These are phyloP conservation scores for Hygrophorus pudorinus DNA, from an alignment of 768 basidiomycete species.

Conservation along the genomic window DNA sequence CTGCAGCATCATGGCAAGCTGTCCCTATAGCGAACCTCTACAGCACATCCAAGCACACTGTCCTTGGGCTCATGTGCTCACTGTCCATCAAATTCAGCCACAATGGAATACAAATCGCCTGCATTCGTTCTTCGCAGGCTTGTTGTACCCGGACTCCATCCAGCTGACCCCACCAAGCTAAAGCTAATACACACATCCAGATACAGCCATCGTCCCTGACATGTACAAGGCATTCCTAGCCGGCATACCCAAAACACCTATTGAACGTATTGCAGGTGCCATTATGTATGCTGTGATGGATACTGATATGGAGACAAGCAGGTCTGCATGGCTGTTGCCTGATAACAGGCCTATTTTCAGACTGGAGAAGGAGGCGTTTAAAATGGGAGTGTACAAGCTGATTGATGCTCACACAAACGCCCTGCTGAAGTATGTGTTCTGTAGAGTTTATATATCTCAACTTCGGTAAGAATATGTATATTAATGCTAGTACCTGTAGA, in stretches of 20 bases:
- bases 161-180: background rate
- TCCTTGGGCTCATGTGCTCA: slow-evolving; percentile 44
- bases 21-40: slow-evolving; percentile 38
- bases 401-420: slow-evolving; percentile 34
- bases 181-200: slow-evolving; percentile 14
- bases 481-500: no score
- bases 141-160: no score
- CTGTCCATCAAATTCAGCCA: slow-evolving; percentile 24
- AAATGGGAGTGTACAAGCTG: slow-evolving; percentile 42
- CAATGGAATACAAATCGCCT: slow-evolving; percentile 32
- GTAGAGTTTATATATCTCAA: no score
- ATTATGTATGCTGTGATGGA: slow-evolving; percentile 43
- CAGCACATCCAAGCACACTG: slow-evolving; percentile 41
- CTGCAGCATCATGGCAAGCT: slow-evolving; percentile 37
- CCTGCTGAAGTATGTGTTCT: slow-evolving; percentile 16
- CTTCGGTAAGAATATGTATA: no score
- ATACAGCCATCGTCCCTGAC: slow-evolving; percentile 35
- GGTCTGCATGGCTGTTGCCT: slow-evolving; percentile 34
- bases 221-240: slow-evolving; percentile 30
- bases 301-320: slow-evolving; percentile 32
- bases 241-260: slow-evolving; percentile 38
- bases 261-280: slow-evolving; percentile 38
- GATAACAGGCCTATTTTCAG: slow-evolving; percentile 42
- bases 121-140: slow-evolving; percentile 44
- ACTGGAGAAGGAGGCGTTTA: slow-evolving; percentile 36